phyloP scores from a whole-genome alignment of 2,329 filamentous ascomycete genomes.

The Nigrospora sphaerica region DNA sequence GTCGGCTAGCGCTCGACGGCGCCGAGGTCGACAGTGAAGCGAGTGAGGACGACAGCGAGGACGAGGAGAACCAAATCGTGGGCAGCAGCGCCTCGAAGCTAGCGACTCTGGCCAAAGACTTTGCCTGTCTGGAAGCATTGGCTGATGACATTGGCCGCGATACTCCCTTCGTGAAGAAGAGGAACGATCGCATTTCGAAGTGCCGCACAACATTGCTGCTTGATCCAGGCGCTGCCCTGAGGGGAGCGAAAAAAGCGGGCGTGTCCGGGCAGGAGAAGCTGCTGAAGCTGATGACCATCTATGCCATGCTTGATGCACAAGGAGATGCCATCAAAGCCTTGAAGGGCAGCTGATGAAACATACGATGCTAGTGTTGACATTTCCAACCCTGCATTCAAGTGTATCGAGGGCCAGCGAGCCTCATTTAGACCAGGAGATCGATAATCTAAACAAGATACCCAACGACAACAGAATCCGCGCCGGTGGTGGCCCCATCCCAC shows the following conservation, averaged over 20 bases:
- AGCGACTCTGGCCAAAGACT: slow-evolving; percentile 36
- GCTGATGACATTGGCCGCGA: slow-evolving; percentile 38
- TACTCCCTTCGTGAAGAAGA: slow-evolving; percentile 41
- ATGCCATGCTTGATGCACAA: slow-evolving; percentile 44
- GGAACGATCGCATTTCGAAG: slow-evolving; percentile 41
- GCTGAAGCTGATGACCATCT: slow-evolving; percentile 45
- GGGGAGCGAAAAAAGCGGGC: slow-evolving; percentile 34
- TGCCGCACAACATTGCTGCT: slow-evolving; percentile 51
- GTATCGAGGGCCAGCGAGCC: neutral
- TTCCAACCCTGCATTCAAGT: neutral
- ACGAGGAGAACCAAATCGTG: slow-evolving; percentile 24
- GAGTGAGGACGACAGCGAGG: slow-evolving; percentile 27
- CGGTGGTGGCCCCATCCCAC: no score
- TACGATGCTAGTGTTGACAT: neutral
- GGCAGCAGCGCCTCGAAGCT: slow-evolving; percentile 42
- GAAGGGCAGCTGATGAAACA: slow-evolving; percentile 25
- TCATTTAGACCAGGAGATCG: no score
- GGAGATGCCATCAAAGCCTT: slow-evolving; percentile 44
- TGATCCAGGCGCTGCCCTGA: slow-evolving; percentile 43
- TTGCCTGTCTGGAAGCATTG: slow-evolving; percentile 32
- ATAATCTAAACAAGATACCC: no score
- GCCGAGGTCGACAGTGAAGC: slow-evolving; percentile 27
- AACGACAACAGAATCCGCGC: no score
- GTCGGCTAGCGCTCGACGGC: slow-evolving; percentile 48
- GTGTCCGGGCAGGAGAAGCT: slow-evolving; percentile 34